A percentile compares a stretch with the other conserved stretches of the same genome.
phyloP scores from a whole-genome alignment of 805 yeast genomes.

The Kazachstania martiniae region DNA sequence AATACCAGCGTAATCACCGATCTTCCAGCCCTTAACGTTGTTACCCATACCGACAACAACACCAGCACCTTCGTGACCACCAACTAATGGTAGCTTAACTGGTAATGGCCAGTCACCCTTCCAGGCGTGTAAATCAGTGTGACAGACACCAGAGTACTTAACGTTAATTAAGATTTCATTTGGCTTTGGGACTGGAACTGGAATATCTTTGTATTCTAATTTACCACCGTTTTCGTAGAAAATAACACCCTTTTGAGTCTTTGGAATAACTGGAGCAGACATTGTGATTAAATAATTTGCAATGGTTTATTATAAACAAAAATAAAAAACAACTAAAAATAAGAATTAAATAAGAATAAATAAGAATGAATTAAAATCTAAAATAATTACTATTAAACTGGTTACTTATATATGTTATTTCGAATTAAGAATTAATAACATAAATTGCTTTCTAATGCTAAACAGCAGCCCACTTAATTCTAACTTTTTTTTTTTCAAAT shows the following conservation, averaged over 20 bases:
- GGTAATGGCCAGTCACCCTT: slow-evolving; percentile 57
- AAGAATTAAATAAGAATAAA: no score
- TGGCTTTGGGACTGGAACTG: slow-evolving; percentile 47
- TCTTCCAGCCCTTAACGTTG: slow-evolving; percentile 43
- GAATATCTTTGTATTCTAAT: slow-evolving; percentile 39
- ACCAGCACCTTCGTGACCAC: slow-evolving; percentile 65
- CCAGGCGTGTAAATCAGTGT: slow-evolving; percentile 59
- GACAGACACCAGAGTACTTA: slow-evolving; percentile 57
- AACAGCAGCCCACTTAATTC: no score
- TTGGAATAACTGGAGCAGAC: slow-evolving; percentile 28
- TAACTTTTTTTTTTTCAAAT: no score
- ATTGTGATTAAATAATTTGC: no score
- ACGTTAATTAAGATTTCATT: slow-evolving; percentile 48
- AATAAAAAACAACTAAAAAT: no score
- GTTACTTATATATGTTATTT: no score
- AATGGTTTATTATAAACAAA: no score
- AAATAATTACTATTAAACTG: no score
- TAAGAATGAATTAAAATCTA: no score
- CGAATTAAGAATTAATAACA: no score
- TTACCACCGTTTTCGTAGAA: slow-evolving; percentile 42
- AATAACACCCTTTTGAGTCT: slow-evolving; percentile 41
- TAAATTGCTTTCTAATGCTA: no score
- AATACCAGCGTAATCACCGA: slow-evolving; percentile 54
- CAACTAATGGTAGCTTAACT: slow-evolving; percentile 48
- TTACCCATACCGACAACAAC: slow-evolving; percentile 48